phyloP scores from a whole-genome alignment of 1,139 yeast species.

The Nakaseomyces nivariensis region DNA sequence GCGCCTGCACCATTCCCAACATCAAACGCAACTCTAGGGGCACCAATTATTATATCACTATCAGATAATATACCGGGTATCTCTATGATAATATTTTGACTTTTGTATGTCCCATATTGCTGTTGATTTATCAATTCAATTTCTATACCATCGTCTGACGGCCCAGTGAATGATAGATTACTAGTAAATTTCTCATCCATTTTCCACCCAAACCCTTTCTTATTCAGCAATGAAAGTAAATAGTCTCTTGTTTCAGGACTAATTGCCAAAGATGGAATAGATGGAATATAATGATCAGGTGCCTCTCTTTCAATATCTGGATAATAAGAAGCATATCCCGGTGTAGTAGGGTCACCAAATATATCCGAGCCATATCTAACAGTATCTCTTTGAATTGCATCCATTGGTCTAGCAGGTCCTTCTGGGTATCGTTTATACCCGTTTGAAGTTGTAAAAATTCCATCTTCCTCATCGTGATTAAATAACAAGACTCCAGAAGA shows the following conservation, averaged over 20 bases:
- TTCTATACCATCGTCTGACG: slow-evolving; percentile 21
- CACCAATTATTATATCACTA: slow-evolving; percentile 41
- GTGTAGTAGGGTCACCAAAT: slow-evolving; percentile 72
- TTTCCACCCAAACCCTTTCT: slow-evolving; percentile 25
- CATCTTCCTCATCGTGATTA: slow-evolving; percentile 40
- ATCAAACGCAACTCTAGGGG: slow-evolving; percentile 38
- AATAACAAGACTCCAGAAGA: slow-evolving; percentile 50
- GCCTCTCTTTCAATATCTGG: slow-evolving; percentile 30
- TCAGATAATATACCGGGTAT: slow-evolving; percentile 41
- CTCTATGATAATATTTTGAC: slow-evolving; percentile 37
- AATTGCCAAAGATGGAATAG: slow-evolving; percentile 35
- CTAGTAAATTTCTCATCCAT: slow-evolving; percentile 29
- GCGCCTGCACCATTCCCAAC: slow-evolving; percentile 32
- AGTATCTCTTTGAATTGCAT: slow-evolving; percentile 44
- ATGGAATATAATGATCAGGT: slow-evolving; percentile 38
- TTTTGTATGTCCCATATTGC: slow-evolving; percentile 31
- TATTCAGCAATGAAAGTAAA: slow-evolving; percentile 29
- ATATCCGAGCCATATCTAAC: slow-evolving; percentile 47
- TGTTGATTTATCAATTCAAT: slow-evolving; percentile 33
- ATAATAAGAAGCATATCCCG: slow-evolving; percentile 38
- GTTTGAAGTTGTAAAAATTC: slow-evolving; percentile 28
- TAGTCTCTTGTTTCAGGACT: slow-evolving; percentile 34
- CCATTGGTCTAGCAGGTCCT: slow-evolving; percentile 39
- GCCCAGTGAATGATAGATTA: slow-evolving; percentile 33
- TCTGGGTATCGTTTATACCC: slow-evolving; percentile 36